Base-by-base conservation (phyloP, 805 yeast genomes). In the Komagataella pseudopastoris region DNA sequence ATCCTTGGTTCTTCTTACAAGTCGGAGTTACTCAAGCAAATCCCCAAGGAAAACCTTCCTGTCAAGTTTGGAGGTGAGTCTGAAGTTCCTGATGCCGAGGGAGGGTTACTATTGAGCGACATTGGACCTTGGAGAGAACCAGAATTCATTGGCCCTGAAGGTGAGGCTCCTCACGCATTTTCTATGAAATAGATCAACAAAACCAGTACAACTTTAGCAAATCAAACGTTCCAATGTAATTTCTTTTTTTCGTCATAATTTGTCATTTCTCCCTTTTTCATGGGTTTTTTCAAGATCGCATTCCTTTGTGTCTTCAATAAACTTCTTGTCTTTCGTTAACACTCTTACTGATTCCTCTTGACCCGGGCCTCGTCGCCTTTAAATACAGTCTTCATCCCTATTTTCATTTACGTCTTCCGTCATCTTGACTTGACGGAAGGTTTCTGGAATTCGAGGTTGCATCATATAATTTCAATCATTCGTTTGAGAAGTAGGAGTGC, bases 41-140 rank as follows among this genome's bases (percentile, higher is more conserved):
- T 93, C 56, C 96, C 98, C 20, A 81, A 83, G 6, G 95, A 88
- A 68, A 91, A 91, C 74, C 78, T 93, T 63, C 99, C 99, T 47
- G 73, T 60, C 49, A 88, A 88, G 71, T 91, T 87, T 61, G 99
- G 99, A 56, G 99, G 99, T 58, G 62, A 63, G 56, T 82, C 93
- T 39, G 77, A 70, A 58, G 83, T 81, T 46, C 67, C 72, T 47
- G 87, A 80, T 49, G 75, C 77, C 7, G 85, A 80, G 48, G 86
- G 89, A 61, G 96, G 95, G 23, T 77, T 93, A 57, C 86, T 83
- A 67, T 72, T 93, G 62, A 80, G 93, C 45, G 98, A 93, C 65
- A 73, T 84, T 58, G 99, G 99, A 58, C 99, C 99, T 56, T 93
- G 99, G 99, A 86, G 96, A 77, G 93, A 91, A 55, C 72, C 83